Evolutionary conservation across 306 rosid genomes (phyloP).

Genomic region (Lathyrus tuberosus): DNA sequence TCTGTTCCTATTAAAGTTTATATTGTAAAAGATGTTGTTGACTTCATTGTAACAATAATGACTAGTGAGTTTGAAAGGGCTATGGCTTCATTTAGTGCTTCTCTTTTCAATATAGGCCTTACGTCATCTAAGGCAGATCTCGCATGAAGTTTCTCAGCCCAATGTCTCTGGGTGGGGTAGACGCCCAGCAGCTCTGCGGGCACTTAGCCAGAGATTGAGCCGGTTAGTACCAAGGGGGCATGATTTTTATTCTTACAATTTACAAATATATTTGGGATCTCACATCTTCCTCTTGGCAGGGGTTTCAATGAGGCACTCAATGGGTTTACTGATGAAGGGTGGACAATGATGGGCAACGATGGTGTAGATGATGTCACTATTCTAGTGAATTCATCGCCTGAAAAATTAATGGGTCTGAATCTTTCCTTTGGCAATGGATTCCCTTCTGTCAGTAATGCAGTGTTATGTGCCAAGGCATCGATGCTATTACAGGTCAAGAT

Average conservation of each 20-base stretch:
- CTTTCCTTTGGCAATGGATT: slow-evolving; percentile 81
- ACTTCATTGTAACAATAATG: background rate
- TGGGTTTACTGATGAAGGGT: slow-evolving; percentile 96
- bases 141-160: slow-evolving; percentile 93
- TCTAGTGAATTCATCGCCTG: slow-evolving; percentile 87
- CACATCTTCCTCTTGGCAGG: slow-evolving; percentile 51
- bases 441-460: slow-evolving; percentile 89
- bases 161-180: slow-evolving; percentile 92
- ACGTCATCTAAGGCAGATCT: slow-evolving; percentile 90
- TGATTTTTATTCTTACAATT: slow-evolving; percentile 12
- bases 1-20: slow-evolving; percentile 4
- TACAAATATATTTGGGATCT: slow-evolving; percentile 36
- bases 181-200: slow-evolving; percentile 92
- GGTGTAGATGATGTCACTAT: slow-evolving; percentile 93
- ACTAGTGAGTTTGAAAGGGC: slow-evolving; percentile 1
- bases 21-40: slow-evolving; percentile 9
- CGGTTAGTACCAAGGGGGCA: slow-evolving; percentile 49
- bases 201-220: slow-evolving; percentile 89
- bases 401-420: slow-evolving; percentile 89
- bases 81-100: background rate
- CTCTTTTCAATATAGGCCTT: slow-evolving; percentile 59
- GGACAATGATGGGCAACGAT: slow-evolving; percentile 93
- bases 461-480: slow-evolving; percentile 96
- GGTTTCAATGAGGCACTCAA: slow-evolving; percentile 97
- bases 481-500: slow-evolving; percentile 91